A percentile compares a stretch with the other conserved stretches of the same genome.
Evolutionary conservation across 1,284 basidiomycete species (phyloP).

Genomic region (Trichosporon sp.): DNA sequence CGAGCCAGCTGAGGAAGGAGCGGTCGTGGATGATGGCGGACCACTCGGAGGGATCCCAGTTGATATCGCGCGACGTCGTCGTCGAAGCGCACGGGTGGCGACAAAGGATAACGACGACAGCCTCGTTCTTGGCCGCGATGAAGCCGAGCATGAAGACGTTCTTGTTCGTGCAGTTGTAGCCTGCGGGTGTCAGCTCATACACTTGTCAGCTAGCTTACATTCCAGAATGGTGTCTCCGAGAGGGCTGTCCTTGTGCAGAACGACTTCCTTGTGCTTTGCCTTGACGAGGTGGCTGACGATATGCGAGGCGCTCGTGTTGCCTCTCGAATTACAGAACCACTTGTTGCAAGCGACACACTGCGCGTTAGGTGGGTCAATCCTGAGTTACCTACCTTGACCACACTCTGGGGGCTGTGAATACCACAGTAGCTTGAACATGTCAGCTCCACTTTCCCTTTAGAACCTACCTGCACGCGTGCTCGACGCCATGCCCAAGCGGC

Average conservation of each 20-base stretch:
- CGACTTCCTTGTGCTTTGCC: slow-evolving; percentile 98
- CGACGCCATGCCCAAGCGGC: slow-evolving; percentile 68
- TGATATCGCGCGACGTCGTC: slow-evolving; percentile 82
- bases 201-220: slow-evolving; percentile 51
- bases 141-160: slow-evolving; percentile 99
- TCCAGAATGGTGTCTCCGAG: slow-evolving; percentile 96
- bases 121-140: slow-evolving; percentile 98
- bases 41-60: slow-evolving; percentile 97
- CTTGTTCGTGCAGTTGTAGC: slow-evolving; percentile 98
- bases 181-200: slow-evolving; percentile 30
- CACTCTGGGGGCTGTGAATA: slow-evolving; percentile 94
- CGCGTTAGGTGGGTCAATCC: neutral
- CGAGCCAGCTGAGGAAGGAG: slow-evolving; percentile 96
- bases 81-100: slow-evolving; percentile 97
- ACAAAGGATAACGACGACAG: slow-evolving; percentile 96
- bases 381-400: slow-evolving; percentile 63
- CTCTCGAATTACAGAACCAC: slow-evolving; percentile 99
- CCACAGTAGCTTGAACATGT: slow-evolving; percentile 76
- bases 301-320: slow-evolving; percentile 95
- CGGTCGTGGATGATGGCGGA: slow-evolving; percentile 97
- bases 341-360: slow-evolving; percentile 86
- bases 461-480: slow-evolving; percentile 88
- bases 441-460: neutral
- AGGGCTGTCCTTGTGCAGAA: slow-evolving; percentile 88
- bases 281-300: slow-evolving; percentile 99